These are phyloP conservation scores for Acorus calamus DNA, from an alignment of 106 monocot species.

Conservation along the genomic window DNA sequence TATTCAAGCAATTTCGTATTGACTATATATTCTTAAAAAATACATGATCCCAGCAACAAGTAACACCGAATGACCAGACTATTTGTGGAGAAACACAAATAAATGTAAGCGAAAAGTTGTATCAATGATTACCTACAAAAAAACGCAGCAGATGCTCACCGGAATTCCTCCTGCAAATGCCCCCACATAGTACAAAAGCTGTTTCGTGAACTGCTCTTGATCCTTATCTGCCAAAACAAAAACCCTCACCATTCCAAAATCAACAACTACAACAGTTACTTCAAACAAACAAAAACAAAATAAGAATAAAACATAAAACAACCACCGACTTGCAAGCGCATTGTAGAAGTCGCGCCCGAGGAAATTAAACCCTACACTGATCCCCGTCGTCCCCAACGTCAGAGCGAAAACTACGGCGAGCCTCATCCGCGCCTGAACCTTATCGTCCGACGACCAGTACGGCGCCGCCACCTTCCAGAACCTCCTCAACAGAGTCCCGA, in stretches of 20 bases:
- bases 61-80: too few relatives aligned
- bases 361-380: constrained; percentile 72
- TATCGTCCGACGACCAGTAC: constrained; percentile 96
- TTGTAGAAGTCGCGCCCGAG: constrained; percentile 89
- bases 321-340: constrained; percentile 83
- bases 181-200: constrained; percentile 82
- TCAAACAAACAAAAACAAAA: neutral
- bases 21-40: too few relatives aligned
- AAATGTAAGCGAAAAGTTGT: neutral
- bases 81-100: too few relatives aligned
- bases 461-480: constrained; percentile 95
- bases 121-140: constrained; percentile 78
- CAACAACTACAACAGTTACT: neutral
- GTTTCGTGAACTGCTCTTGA: constrained; percentile 77
- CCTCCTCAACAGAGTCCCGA: constrained; percentile 59
- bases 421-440: constrained; percentile 67
- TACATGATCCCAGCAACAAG: too few relatives aligned
- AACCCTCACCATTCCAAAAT: neutral
- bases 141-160: constrained; percentile 90
- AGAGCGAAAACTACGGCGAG: constrained; percentile 87
- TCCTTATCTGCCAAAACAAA: constrained; percentile 76
- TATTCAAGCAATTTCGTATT: too few relatives aligned
- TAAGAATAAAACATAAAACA: neutral
- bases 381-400: constrained; percentile 80
- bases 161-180: constrained; percentile 97